phyloP scores from a whole-genome alignment of 805 yeast species.

The Candida sithepensis region DNA sequence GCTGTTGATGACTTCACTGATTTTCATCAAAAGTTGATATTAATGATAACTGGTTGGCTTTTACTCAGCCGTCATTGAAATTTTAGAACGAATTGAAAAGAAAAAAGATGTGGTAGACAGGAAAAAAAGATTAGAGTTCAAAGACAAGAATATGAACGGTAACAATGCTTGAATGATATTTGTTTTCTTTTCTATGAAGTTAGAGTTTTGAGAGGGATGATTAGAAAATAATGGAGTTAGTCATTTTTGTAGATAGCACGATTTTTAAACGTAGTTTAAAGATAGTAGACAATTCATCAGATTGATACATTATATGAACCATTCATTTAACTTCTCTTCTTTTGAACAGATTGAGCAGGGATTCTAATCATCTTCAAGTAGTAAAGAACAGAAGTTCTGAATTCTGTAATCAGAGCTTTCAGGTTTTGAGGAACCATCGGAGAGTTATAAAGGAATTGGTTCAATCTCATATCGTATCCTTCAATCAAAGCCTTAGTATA shows the following conservation, averaged over 20 bases:
- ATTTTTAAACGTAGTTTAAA: too few species aligned
- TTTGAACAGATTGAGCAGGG: constrained; percentile 7
- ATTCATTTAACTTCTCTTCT: constrained; percentile 10
- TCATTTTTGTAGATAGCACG: too few species aligned
- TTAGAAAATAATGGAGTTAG: too few species aligned
- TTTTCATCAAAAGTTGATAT: not conserved
- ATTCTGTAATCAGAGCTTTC: constrained; percentile 6
- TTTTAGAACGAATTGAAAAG: not conserved
- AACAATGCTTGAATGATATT: too few species aligned
- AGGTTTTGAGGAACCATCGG: constrained; percentile 35
- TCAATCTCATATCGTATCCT: constrained; percentile 42
- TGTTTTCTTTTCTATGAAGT: too few species aligned
- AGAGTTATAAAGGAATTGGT: constrained; percentile 31
- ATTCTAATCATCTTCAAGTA: constrained; percentile 14
- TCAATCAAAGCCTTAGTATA: constrained; percentile 48
- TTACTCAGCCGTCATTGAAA: not conserved
- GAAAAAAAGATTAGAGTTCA: not conserved
- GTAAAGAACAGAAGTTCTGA: constrained; percentile 8
- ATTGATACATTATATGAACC: too few species aligned
- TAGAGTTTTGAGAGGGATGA: too few species aligned
- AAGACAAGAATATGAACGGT: too few species aligned
- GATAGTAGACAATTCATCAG: too few species aligned
- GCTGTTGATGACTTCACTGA: not conserved
- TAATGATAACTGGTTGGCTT: not conserved
- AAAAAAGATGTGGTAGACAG: not conserved